Evolutionary conservation across 2,329 filamentous ascomycete genomes (phyloP), one percentile per base, ranked within the genome.

Genomic region (Penicillium sp.): DNA sequence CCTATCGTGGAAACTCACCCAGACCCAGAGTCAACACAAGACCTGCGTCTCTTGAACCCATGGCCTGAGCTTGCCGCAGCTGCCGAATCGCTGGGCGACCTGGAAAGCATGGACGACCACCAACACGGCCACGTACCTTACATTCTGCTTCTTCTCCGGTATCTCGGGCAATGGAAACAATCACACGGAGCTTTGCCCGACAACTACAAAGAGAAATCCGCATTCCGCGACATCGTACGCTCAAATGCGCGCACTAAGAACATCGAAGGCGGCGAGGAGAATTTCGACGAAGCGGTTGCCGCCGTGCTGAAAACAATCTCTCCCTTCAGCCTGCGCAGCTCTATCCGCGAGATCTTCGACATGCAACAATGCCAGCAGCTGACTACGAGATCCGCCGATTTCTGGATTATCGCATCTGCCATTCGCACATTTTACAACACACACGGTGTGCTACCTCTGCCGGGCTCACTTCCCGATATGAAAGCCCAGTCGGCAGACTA

Each of bases 1-100:
- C 92, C 93, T 5, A 89, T 99, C 54, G 89, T 99, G 59, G 93
- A 99, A 70, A 97, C 94, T 43, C 94, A 99, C 69, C 94, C 94
- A 1, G 92, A 96, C 60, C 86, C 90, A 40, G 89, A 90, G 37
- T 86, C 90, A 7, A 94, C 86, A 0, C 87, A 89, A 54, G 94
- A 99, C 66, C 81, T 99, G 31, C 87, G 94, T 48, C 81, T 99
- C 12, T 77, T 96, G 4, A 83, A 82, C 31, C 93, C 94, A 33
- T 99, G 94, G 93, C 84, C 88, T 20, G 92, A 94, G 69, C 82
- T 99, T 14, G 71, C 79, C 2, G 79, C 82, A 3, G 92, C 92
- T 59, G 83, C 85, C 2, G 73, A 80, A 51, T 80, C 84, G 42
- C 88, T 91, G 2, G 77, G 79, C 29, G 77, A 89, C 47, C 82